Conservation (phyloP, 1,284 basidiomycete species). For the Meira miltonrushii region DNA sequence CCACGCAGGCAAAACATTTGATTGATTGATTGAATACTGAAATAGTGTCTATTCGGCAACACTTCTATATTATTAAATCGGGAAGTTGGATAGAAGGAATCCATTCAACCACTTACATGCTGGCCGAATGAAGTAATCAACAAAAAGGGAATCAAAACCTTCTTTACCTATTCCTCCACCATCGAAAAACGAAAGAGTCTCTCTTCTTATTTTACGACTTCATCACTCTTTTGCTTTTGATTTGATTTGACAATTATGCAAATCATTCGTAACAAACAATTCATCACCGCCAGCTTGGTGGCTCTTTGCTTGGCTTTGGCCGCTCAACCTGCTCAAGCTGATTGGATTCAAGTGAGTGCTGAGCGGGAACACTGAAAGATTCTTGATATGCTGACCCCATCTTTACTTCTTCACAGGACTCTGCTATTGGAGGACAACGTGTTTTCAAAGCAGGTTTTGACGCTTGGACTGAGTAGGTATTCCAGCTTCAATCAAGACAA, state of each 20-base stretch:
- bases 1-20: too few species aligned
- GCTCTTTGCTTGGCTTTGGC: conserved; percentile 37
- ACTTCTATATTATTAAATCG: too few species aligned
- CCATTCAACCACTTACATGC: too few species aligned
- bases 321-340: conserved; percentile 31
- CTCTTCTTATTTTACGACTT: not conserved
- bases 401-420: conserved; percentile 18
- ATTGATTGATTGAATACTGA: too few species aligned
- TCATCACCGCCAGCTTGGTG: conserved; percentile 39
- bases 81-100: too few species aligned
- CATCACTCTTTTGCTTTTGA: not conserved
- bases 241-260: not conserved
- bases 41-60: too few species aligned
- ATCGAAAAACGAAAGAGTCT: not conserved
- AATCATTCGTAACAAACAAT: conserved; percentile 19
- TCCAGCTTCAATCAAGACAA: not conserved
- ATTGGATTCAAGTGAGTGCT: conserved; percentile 26
- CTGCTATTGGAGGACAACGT: conserved; percentile 31
- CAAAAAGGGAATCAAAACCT: too few species aligned
- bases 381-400: not conserved
- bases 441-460: conserved; percentile 44
- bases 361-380: not conserved
- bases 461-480: conserved; percentile 44
- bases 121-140: too few species aligned
- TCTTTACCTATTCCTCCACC: too few species aligned